Base-by-base conservation (phyloP, 371 early-diverging fungal species). In the Apophysomyces variabilis region DNA sequence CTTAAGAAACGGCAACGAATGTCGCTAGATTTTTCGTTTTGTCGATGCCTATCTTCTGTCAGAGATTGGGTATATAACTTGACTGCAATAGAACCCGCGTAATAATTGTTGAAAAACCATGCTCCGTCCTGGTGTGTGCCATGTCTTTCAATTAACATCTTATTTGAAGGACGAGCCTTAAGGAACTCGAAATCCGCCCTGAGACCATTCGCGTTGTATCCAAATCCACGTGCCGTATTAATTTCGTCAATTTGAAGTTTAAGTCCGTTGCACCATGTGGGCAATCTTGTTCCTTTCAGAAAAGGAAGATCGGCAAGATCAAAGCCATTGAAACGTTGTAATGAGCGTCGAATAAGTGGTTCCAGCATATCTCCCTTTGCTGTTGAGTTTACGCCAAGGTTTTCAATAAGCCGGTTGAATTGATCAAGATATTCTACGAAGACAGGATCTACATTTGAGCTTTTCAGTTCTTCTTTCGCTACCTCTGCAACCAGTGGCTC, bases 271-370 rank as follows among this genome's bases (percentile, higher is more conserved):
- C 64, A 68, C 68, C 64, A 68, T 50, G 18, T 11, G 35, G 68
- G 68, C 16, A 68, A 44, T n/a, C 38, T 57, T 36, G 64, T 21
- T 56, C 60, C 50, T 54, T 63, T 12, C 26, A 68, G 64, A 56
- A 68, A 68, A 63, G 68, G 68, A 39, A 68, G 68, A 63, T 68
- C 68, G 14, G 0, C 63, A 62, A 67, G 41, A 35, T 35, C 4
- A 21, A 41, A 45, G n/a, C 43, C 46, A 45, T 58, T 45, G 41
- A 57, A 67, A 18, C 64, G 60, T 54, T 39, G 59, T n/a, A 68
- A 38, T 7, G 60, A 38, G 38, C 47, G 37, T 39, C 64, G 56
- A 41, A 63, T 37, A 36, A 68, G 58, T 59, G 38, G 60, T 56
- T 58, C 68, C 41, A 68, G 38, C 41, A 63, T 50, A 46, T 62